Percentiles rank a stretch among this genome's conserved stretches.
phyloP scores from a whole-genome alignment of 352 stramenopile genomes.

The Globisporangium emineosum region DNA sequence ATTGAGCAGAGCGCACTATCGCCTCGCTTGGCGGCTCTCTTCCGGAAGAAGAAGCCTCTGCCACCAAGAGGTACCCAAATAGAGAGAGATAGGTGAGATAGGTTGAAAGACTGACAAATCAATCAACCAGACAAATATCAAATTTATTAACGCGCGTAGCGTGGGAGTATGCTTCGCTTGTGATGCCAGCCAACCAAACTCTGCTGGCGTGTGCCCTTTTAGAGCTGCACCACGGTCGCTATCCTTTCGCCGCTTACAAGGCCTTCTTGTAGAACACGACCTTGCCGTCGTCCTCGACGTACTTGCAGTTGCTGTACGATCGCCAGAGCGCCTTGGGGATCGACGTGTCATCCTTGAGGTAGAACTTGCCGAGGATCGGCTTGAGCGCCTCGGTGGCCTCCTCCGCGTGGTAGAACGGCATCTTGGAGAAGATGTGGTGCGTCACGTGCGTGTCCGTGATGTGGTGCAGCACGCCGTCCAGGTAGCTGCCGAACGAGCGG shows the following conservation, averaged over 20 bases:
- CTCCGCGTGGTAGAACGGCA: conserved; percentile 98
- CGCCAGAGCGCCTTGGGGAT: conserved; percentile 91
- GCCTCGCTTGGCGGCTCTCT: background rate
- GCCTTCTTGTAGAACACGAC: conserved; percentile 90
- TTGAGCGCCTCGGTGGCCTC: conserved; percentile 94
- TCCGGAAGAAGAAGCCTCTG: conserved; percentile 1
- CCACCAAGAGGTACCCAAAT: background rate
- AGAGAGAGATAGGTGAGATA: background rate
- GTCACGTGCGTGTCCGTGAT: conserved; percentile 98
- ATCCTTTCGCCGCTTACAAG: conserved; percentile 20
- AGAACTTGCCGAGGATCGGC: conserved; percentile 93
- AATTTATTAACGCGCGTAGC: conserved; percentile 7
- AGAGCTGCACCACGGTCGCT: too few relatives aligned
- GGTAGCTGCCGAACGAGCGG: conserved; percentile 93
- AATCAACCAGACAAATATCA: background rate
- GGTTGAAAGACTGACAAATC: too few relatives aligned
- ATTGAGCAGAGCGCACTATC: background rate
- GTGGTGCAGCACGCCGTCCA: conserved; percentile 97
- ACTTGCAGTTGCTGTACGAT: conserved; percentile 93
- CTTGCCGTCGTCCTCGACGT: conserved; percentile 91
- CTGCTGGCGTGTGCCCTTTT: background rate
- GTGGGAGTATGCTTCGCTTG: background rate
- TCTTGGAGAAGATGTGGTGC: conserved; percentile 99
- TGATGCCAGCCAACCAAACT: background rate
- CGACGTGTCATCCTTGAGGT: conserved; percentile 92